These are phyloP conservation scores for Camelina laxa DNA, from an alignment of 345 rosid genomes.

Conservation along the genomic window DNA sequence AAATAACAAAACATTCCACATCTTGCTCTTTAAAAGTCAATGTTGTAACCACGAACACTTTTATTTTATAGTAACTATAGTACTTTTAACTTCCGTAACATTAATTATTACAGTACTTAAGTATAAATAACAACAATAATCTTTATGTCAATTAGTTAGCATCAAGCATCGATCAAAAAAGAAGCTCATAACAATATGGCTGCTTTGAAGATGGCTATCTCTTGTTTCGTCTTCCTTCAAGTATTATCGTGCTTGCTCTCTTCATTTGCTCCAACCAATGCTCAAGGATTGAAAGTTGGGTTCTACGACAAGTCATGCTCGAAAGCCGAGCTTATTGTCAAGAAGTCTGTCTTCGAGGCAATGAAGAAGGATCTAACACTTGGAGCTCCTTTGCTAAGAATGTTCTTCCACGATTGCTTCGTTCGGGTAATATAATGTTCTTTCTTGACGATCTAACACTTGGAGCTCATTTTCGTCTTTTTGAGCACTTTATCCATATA, in stretches of 20 bases:
- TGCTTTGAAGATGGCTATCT: conserved; percentile 36
- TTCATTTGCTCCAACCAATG: conserved; percentile 27
- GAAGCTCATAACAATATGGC: conserved; percentile 40
- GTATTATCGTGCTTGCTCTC: conserved; percentile 34
- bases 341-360: conserved; percentile 35
- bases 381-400: conserved; percentile 65
- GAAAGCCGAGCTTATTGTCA: conserved; percentile 54
- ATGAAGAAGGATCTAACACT: conserved; percentile 53
- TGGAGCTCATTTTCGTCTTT: not conserved
- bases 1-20: not conserved
- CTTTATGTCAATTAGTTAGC: conserved; percentile 4
- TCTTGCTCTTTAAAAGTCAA: conserved; percentile 6
- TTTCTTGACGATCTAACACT: not conserved
- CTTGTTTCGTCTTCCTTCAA: conserved; percentile 40
- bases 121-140: conserved; percentile 29
- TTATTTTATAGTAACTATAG: conserved; percentile 2
- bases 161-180: conserved; percentile 19
- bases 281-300: conserved; percentile 55
- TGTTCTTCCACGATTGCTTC: conserved; percentile 89
- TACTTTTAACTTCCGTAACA: not conserved
- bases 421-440: conserved; percentile 53
- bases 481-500: not conserved
- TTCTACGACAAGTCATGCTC: conserved; percentile 61
- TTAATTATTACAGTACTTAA: not conserved
- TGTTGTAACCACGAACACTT: not conserved